Conservation (phyloP, 805 yeast genomes). For the Sungouiella thailandica region DNA sequence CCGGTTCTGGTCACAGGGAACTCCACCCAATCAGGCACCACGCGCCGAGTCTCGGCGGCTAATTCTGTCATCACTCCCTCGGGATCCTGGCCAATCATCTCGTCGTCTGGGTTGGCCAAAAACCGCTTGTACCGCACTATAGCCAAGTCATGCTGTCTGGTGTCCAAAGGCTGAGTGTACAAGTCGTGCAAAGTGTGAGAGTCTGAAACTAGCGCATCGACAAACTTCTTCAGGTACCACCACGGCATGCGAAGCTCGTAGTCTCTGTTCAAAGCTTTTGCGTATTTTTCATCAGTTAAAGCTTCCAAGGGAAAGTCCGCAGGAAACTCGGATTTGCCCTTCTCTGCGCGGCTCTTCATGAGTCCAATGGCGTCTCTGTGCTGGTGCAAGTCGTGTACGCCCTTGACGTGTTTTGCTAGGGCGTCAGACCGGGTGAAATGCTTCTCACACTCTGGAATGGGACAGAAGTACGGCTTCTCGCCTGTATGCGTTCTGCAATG, state of each 20-base stretch:
- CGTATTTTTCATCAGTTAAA: constrained; percentile 25
- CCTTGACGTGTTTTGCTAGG: constrained; percentile 56
- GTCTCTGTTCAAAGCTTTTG: constrained; percentile 27
- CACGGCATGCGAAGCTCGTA: constrained; percentile 35
- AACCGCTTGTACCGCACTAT: constrained; percentile 25
- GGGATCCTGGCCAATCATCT: constrained; percentile 9
- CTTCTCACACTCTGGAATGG: constrained; percentile 60
- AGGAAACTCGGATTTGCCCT: constrained; percentile 23
- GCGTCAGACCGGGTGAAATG: constrained; percentile 58
- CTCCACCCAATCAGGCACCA: neutral
- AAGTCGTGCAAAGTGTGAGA: constrained; percentile 14
- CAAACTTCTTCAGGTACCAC: constrained; percentile 35
- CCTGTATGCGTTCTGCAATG: constrained; percentile 66
- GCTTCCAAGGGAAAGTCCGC: constrained; percentile 18
- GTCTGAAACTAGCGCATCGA: constrained; percentile 19
- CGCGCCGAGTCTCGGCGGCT: constrained; percentile 5
- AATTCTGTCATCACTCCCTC: constrained; percentile 4
- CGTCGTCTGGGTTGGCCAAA: constrained; percentile 13
- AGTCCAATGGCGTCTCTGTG: constrained; percentile 28
- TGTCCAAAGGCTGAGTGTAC: constrained; percentile 25
- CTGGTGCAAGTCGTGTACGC: constrained; percentile 51
- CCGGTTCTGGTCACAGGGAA: neutral
- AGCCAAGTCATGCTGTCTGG: constrained; percentile 32
- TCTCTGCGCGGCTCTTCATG: constrained; percentile 25
- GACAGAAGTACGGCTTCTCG: constrained; percentile 57